Percentiles rank a stretch among this genome's conserved stretches.
phyloP scores from a whole-genome alignment of 1,284 basidiomycete species.

The Sporisorium scitamineum region DNA sequence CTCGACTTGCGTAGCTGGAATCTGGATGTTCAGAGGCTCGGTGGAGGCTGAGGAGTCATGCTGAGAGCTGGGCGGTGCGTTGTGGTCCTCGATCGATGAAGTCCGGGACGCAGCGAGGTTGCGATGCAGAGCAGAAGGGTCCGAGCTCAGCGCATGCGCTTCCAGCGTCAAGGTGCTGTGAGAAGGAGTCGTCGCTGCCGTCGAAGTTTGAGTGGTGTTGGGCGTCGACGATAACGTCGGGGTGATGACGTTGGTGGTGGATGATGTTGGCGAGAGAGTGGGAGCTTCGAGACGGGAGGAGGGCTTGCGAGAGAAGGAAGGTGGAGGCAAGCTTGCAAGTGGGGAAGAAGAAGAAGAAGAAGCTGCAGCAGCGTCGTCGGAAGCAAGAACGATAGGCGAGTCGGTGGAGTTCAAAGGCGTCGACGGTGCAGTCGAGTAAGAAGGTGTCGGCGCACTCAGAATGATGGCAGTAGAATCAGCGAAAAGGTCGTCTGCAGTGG shows the following conservation, averaged over 20 bases:
- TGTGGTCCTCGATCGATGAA: not conserved
- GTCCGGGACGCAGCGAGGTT: not conserved
- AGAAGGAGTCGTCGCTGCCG: conserved; percentile 23
- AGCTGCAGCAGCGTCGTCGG: not conserved
- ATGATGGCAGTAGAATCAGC: too few relatives aligned
- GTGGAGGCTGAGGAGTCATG: conserved; percentile 8
- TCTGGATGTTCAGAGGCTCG: conserved; percentile 6
- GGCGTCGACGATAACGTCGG: conserved; percentile 1
- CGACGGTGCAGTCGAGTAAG: conserved; percentile 24
- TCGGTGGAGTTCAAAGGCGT: conserved; percentile 19
- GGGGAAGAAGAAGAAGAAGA: conserved; percentile 4
- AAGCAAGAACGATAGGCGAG: conserved; percentile 8
- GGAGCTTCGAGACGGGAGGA: conserved; percentile 12
- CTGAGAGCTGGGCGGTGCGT: conserved; percentile 4
- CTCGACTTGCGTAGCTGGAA: not conserved
- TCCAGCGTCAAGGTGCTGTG: conserved; percentile 25
- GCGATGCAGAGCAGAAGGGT: not conserved
- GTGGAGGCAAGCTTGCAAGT: not conserved
- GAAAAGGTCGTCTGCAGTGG: too few relatives aligned
- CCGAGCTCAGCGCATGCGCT: not conserved
- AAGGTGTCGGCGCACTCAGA: conserved; percentile 1
- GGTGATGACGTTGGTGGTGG: conserved; percentile 17
- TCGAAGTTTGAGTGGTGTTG: conserved; percentile 11
- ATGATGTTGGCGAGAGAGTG: conserved; percentile 14
- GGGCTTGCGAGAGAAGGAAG: conserved; percentile 4